These are phyloP conservation scores for Leccinellum rugosiceps DNA, from an alignment of 768 basidiomycete species.

Conservation along the genomic window DNA sequence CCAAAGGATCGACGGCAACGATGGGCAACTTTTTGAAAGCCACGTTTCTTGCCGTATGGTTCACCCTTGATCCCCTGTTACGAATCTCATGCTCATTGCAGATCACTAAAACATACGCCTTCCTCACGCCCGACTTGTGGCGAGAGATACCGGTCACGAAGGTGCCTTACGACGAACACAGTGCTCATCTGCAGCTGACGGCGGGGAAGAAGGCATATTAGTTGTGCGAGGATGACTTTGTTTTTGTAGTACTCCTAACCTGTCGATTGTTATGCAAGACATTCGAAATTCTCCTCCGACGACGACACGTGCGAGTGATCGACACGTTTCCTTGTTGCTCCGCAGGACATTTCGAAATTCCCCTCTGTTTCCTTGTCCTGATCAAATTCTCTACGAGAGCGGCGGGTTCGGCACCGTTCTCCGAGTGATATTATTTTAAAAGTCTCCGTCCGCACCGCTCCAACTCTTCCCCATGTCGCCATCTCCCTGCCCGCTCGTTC, in stretches of 20 bases:
- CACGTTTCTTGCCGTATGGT: conserved; percentile 83
- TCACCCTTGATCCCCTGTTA: neutral
- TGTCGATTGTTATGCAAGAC: neutral
- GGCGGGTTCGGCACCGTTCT: conserved; percentile 9
- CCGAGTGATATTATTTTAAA: conserved; percentile 12
- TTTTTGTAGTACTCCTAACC: neutral
- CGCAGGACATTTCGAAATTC: too few relatives aligned
- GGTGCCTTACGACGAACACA: conserved; percentile 94
- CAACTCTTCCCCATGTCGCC: conserved; percentile 2
- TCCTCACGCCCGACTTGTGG: conserved; percentile 99
- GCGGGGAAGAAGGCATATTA: conserved; percentile 74
- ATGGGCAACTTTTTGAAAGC: conserved; percentile 99
- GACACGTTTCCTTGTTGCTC: too few relatives aligned
- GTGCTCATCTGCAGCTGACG: conserved; percentile 83
- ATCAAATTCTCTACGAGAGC: too few relatives aligned
- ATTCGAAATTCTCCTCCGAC: neutral
- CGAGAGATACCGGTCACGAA: conserved; percentile 88
- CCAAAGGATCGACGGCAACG: conserved; percentile 97
- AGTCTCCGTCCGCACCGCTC: neutral
- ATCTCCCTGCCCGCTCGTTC: neutral
- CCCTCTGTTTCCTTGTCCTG: too few relatives aligned
- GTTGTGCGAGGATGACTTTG: conserved; percentile 8
- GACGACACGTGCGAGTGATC: neutral
- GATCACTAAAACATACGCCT: conserved; percentile 98
- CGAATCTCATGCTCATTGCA: conserved; percentile 24